Percentiles rank a stretch among this genome's conserved stretches.
Evolutionary conservation across 2,329 filamentous ascomycete species (phyloP).

Genomic region (Neofusicoccum laricinum): DNA sequence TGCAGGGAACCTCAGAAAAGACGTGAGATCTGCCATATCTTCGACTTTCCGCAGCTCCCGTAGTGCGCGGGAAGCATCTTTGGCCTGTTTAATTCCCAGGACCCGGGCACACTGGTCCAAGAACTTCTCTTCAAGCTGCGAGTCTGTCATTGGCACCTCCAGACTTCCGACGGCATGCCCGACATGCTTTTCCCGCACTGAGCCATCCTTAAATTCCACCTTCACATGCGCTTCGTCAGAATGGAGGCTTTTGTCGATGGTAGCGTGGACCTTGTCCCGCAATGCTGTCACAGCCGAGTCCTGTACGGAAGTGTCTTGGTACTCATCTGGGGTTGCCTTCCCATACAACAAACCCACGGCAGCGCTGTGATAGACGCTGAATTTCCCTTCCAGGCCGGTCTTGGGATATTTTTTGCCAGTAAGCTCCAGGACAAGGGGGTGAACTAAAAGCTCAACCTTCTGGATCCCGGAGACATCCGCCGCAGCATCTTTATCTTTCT

Average conservation of each 20-base stretch:
- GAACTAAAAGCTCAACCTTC: constrained; percentile 44
- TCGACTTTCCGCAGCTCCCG: constrained; percentile 17
- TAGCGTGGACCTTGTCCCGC: constrained; percentile 47
- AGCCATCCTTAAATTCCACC: constrained; percentile 37
- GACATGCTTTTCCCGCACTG: constrained; percentile 41
- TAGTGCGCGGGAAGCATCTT: constrained; percentile 26
- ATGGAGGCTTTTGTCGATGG: constrained; percentile 38
- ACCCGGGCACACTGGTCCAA: constrained; percentile 45
- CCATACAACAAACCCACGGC: constrained; percentile 51
- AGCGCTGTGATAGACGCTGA: constrained; percentile 55
- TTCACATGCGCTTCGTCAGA: constrained; percentile 44
- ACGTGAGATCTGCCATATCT: constrained; percentile 16
- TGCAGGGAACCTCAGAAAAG: background rate
- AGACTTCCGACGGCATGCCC: constrained; percentile 52
- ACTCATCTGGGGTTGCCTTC: constrained; percentile 51
- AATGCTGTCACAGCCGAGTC: constrained; percentile 40
- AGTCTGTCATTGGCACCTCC: constrained; percentile 47
- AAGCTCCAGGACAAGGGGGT: constrained; percentile 53
- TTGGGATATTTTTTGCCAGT: constrained; percentile 51
- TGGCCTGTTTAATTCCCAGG: constrained; percentile 38
- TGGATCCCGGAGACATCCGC: constrained; percentile 40
- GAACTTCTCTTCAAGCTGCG: constrained; percentile 49
- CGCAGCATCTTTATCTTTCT: constrained; percentile 19
- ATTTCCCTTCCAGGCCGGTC: constrained; percentile 53
- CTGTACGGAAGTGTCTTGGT: constrained; percentile 48